These are phyloP conservation scores for Xerocomellus chrysenteron DNA, from an alignment of 768 basidiomycete species.

Conservation along the genomic window DNA sequence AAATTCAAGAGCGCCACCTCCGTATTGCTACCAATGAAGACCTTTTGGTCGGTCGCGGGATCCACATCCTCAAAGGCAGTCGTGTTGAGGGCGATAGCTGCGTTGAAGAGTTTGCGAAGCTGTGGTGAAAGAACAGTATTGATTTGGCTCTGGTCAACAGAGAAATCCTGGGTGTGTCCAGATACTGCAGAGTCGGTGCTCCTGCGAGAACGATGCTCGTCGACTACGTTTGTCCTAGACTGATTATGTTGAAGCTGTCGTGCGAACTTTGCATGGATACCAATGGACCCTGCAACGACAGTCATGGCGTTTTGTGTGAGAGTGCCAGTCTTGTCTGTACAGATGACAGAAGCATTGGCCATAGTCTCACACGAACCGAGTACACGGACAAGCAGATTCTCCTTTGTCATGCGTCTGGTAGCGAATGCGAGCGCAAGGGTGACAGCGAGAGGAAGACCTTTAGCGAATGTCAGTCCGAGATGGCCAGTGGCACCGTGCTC, in stretches of 20 bases:
- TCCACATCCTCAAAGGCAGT: conserved; percentile 90
- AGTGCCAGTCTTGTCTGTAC: conserved; percentile 96
- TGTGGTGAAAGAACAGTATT: conserved; percentile 60
- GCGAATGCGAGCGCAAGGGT: conserved; percentile 96
- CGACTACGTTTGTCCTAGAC: conserved; percentile 68
- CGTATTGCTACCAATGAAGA: conserved; percentile 92
- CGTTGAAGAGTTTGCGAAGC: conserved; percentile 70
- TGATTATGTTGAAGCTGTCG: conserved; percentile 70
- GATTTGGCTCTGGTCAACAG: conserved; percentile 76
- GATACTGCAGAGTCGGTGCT: conserved; percentile 30
- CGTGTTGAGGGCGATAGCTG: conserved; percentile 86
- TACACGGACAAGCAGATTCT: conserved; percentile 93
- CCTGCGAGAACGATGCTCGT: conserved; percentile 37
- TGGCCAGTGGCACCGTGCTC: not conserved
- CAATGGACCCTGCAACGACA: conserved; percentile 93
- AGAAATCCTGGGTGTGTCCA: conserved; percentile 71
- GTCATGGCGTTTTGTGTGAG: conserved; percentile 95
- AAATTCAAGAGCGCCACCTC: conserved; percentile 90
- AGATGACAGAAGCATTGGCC: conserved; percentile 95
- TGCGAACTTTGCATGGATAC: conserved; percentile 94
- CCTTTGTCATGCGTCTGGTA: conserved; percentile 96
- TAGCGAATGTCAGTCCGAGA: not conserved
- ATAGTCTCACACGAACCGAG: conserved; percentile 98
- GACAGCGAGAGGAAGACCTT: conserved; percentile 91
- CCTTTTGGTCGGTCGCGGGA: conserved; percentile 51